Evolutionary conservation across 768 basidiomycete genomes (phyloP), one percentile per base, ranked within the genome.

Genomic region (Kwoniella shandongensis): DNA sequence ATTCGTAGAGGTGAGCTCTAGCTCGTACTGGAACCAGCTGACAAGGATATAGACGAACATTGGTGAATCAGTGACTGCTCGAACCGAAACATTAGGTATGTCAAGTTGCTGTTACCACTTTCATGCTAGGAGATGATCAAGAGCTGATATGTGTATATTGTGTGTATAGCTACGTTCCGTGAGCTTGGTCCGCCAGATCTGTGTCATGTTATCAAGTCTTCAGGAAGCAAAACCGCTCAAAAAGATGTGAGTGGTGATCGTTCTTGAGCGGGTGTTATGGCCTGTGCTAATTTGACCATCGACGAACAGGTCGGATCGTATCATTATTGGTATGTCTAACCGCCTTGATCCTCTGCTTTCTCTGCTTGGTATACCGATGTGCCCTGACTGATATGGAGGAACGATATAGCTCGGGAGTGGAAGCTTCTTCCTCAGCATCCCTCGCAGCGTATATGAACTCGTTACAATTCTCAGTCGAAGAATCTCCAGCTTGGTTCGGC

Each of bases 371-470:
- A n/a, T n/a, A n/a, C n/a, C n/a, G n/a, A n/a, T n/a, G n/a, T n/a
- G n/a, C n/a, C n/a, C n/a, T n/a, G n/a, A n/a, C n/a, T n/a, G n/a
- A n/a, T n/a, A n/a, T n/a, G n/a, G n/a, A n/a, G n/a, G n/a, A n/a
- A n/a, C n/a, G n/a, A n/a, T n/a, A 17, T 54, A 84, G 96, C 56
- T 99, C 96, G 0, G 94, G 96, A n/a, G 90, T 99, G 50, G 96
- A 99, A 76, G 91, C 94, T 1, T 97, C 92, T 17, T 96, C 94
- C 5, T 97, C 93, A 18, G 96, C 96, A 3, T 94, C 92, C 0
- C 82, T 99, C 26, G 96, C 96, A 4, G 94, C 96, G 11, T 99
- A 99, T 78, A 88, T 98, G 77, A 98, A 99, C 79, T 96, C 92
- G 22, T 81, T 98, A n/a, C 94, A 91, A 5, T 98, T 97, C 72